Percentiles rank a stretch among this genome's conserved stretches.
Conservation (phyloP, 2,329 filamentous ascomycete species). For the Pseudomassariella vexata region DNA sequence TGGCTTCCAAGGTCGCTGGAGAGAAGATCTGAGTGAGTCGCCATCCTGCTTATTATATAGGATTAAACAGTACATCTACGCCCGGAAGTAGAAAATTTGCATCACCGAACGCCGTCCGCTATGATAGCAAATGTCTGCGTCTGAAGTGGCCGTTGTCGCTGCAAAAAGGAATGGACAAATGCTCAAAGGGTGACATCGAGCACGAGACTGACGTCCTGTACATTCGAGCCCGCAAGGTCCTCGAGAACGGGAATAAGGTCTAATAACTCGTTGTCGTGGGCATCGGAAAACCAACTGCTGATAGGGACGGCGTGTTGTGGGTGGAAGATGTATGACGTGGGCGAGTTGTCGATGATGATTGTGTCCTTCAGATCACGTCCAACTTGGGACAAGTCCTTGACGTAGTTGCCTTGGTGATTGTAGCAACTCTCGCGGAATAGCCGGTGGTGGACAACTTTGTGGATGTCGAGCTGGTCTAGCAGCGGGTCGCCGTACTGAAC, state of each 20-base stretch:
- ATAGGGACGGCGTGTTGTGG: constrained; percentile 98
- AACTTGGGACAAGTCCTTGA: constrained; percentile 97
- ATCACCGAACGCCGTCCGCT: constrained; percentile 52
- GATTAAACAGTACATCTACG: constrained; percentile 49
- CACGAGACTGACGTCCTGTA: constrained; percentile 94
- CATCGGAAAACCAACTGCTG: constrained; percentile 99
- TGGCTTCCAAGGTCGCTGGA: no score
- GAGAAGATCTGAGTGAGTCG: no score
- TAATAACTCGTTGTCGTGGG: constrained; percentile 96
- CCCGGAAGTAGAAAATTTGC: no score
- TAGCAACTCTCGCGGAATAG: constrained; percentile 98
- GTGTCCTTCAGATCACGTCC: constrained; percentile 93
- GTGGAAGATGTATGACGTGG: constrained; percentile 99
- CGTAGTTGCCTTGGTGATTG: constrained; percentile 98
- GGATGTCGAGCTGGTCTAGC: constrained; percentile 93
- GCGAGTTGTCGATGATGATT: constrained; percentile 99
- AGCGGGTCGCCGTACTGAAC: constrained; percentile 88
- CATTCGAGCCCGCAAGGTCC: constrained; percentile 82
- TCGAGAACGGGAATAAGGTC: constrained; percentile 97
- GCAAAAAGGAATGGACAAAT: constrained; percentile 22
- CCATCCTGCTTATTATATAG: constrained; percentile 34
- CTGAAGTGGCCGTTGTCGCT: constrained; percentile 16
- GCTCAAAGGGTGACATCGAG: constrained; percentile 78
- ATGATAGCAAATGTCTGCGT: constrained; percentile 33
- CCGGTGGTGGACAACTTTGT: constrained; percentile 91